Evolutionary conservation across 495 filamentous ascomycete genomes (phyloP).

Genomic region (Pseudevernia furfuracea): DNA sequence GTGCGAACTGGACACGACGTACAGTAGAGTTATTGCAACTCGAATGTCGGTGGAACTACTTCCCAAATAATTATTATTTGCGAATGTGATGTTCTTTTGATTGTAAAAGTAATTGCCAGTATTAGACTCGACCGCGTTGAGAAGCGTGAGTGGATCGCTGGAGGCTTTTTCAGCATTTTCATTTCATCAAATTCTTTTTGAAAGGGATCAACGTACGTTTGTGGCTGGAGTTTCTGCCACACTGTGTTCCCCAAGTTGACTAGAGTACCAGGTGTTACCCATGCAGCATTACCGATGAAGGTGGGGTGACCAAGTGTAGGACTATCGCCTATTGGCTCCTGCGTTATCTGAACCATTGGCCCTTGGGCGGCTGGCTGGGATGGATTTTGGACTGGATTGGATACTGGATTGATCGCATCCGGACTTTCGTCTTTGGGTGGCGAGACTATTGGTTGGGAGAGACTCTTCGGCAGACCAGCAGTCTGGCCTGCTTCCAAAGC

Average conservation of each 20-base stretch:
- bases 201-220: neutral
- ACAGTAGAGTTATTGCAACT: neutral
- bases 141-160: neutral
- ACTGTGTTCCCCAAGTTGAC: conserved; percentile 3
- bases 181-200: neutral
- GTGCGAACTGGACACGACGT: neutral
- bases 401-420: neutral
- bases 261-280: conserved; percentile 8
- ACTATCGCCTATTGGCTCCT: conserved; percentile 1
- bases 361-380: neutral
- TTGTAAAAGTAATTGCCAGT: neutral
- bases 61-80: neutral
- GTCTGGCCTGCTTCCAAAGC: neutral
- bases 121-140: neutral
- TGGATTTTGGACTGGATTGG: neutral
- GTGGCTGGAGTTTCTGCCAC: neutral
- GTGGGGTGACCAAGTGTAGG: neutral
- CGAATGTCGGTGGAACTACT: neutral
- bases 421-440: neutral
- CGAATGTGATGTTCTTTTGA: neutral
- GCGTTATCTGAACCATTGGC: neutral
- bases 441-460: neutral
- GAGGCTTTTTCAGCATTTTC: neutral
- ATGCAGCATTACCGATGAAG: conserved; percentile 11
- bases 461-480: conserved; percentile 2